Conservation (phyloP, 208 protist genomes). For the Acanthamoeba triangularis region DNA sequence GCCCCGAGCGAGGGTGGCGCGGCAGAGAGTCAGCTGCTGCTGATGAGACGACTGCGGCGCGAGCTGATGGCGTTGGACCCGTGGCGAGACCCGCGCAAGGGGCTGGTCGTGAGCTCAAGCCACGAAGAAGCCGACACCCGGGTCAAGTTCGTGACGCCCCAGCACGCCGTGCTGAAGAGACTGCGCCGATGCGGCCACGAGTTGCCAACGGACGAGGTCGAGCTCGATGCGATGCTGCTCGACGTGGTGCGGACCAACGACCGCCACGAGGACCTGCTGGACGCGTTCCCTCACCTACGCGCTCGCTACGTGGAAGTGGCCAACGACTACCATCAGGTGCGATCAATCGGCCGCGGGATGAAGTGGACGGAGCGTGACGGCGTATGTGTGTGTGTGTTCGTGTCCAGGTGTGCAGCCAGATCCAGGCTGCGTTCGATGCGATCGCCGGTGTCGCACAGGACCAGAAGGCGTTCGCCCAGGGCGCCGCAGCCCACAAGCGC, state of each 20-base stretch:
- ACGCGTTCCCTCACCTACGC: neutral
- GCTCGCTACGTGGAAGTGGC: neutral
- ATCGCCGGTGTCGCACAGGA: neutral
- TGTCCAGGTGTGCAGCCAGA: neutral
- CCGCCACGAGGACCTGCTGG: neutral
- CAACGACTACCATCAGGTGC: neutral
- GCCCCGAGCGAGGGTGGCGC: neutral
- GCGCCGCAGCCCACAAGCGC: neutral
- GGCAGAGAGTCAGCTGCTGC: neutral
- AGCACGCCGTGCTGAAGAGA: neutral
- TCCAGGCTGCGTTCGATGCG: neutral
- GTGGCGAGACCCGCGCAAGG: neutral
- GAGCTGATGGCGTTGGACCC: neutral
- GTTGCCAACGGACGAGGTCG: neutral
- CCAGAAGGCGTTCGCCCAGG: neutral
- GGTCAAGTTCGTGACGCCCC: neutral
- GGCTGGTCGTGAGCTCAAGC: neutral
- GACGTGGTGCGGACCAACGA: neutral
- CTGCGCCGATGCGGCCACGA: neutral
- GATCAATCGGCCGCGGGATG: neutral
- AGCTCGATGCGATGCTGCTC: neutral
- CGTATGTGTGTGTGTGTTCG: too few relatives aligned
- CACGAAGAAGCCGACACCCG: neutral
- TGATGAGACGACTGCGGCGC: neutral
- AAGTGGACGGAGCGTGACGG: too few relatives aligned